Base-by-base conservation (phyloP, 2,329 filamentous ascomycete species). In the Talaromyces atroroseus region DNA sequence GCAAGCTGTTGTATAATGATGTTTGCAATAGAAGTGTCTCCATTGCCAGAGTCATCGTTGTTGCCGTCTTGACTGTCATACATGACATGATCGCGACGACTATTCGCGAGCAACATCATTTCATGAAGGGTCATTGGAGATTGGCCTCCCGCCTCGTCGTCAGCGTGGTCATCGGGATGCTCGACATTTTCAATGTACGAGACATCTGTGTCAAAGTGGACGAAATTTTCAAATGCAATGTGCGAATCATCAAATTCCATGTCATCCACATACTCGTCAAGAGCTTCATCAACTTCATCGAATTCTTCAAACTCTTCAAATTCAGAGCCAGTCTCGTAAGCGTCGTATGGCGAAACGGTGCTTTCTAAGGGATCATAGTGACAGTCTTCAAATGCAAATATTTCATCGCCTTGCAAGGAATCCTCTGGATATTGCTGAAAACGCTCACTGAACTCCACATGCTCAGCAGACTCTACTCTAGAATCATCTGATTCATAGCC, bases 81-180 rank as follows among this genome's bases (percentile, higher is more conserved):
- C 40, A 32, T 18, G 21, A 14, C 32, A n/a, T 24, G 23, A 3
- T 49, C 23, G 3, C 34, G 48, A 49, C 65, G 61, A 26, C 52
- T 50, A 46, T 64, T 60, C 11, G 70, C 66, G 29, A 70, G 61
- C 38, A 68, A 63, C 65, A 74, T 74, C 61, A 73, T 66, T 60
- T 75, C 73, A 59, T 75, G 73, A 52, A 67, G 67, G 10, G 73
- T 75, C 66, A 74, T 69, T 38, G 67, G 64, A 16, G 58, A 42
- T 18, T 62, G 61, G 36, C 38, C 52, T 24, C 23, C 45, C 1
- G 8, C 24, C 12, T 61, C 32, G 29, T 64, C 63, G 12, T 72
- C 63, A 18, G 63, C 61, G n/a, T 68, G 66, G 8, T 58, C 48
- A 29, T 66, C 62, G 10, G 49, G 36, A 29, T 48, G 26, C 24